Base-by-base conservation (phyloP, 208 protist genomes). In the Crithidia bombi region DNA sequence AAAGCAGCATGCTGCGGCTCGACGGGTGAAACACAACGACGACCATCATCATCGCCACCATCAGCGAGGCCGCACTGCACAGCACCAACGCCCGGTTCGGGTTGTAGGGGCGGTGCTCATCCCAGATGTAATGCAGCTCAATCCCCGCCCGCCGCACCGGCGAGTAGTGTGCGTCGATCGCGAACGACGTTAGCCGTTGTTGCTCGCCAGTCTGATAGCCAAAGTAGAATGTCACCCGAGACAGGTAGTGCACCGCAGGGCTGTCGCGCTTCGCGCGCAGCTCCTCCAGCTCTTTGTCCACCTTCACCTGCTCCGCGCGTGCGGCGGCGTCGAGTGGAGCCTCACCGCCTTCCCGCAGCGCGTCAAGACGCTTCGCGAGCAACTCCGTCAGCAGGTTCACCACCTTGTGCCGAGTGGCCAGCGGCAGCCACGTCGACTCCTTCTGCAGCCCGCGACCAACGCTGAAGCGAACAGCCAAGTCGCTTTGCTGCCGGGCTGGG, bases 371-470 rank as follows among this genome's bases (percentile, higher is more conserved):
- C 19, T 43, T 47, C 33, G n/a, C 14, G 15, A 65, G 62, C 6
- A 62, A 15, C 25, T 23, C 30, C 6, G 47, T 21, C 32, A 78
- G 50, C 25, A 23, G 9, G 26, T 36, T 50, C 28, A 62, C 56
- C 26, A 74, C 50, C 26, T 32, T 54, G n/a, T 55, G 62, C 1
- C 70, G 72, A 41, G 75, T 52, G 1, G 83, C 68, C 2, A 95
- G 26, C 19, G 90, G 87, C 32, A 92, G 47, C 90, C 90, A 95
- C 36, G 85, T 84, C 19, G 87, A 91, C 46, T 91, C 76, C 69
- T 88, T 89, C 19, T 75, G 65, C 11, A 89, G 64, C 14, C 83
- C 85, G 14, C 78, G 76, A 17, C 84, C 85, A 5, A 92, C 56
- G 44, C 78, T 80, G 47, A 95, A 71, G 28, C 87, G 84, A 21